A percentile compares a stretch with the other conserved stretches of the same genome.
Evolutionary conservation across 148 eudicot species (phyloP).

Genomic region (Vaccinium vitisidaea): DNA sequence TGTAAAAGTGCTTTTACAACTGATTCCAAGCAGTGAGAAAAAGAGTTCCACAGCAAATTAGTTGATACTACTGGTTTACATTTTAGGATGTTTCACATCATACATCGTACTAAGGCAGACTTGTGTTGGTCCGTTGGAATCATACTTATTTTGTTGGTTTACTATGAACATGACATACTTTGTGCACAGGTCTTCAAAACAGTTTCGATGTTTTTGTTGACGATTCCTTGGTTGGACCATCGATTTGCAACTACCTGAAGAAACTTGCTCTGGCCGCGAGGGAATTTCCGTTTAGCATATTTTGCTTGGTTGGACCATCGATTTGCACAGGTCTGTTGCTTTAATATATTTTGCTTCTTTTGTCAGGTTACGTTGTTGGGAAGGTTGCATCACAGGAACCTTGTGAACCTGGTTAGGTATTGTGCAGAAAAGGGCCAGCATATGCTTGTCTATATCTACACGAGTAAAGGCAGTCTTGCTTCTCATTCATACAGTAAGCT

Average conservation of each 20-base stretch:
- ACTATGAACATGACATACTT: background rate
- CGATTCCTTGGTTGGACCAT: background rate
- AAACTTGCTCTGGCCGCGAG: background rate
- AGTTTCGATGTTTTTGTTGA: background rate
- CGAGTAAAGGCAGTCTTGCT: constrained; percentile 87
- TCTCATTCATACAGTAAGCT: constrained; percentile 85
- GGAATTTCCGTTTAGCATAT: background rate
- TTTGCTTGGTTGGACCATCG: too few species aligned
- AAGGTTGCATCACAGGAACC: constrained; percentile 95
- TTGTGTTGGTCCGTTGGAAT: background rate
- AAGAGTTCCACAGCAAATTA: constrained; percentile 89
- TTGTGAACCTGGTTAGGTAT: constrained; percentile 92
- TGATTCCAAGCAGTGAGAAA: constrained; percentile 91
- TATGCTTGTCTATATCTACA: constrained; percentile 84
- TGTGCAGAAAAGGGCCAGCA: constrained; percentile 90
- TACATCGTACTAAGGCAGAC: background rate
- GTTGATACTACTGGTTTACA: background rate
- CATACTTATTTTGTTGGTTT: background rate
- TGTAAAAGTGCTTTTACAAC: constrained; percentile 81
- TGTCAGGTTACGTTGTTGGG: constrained; percentile 83
- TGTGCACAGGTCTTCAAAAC: background rate
- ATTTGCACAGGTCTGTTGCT: background rate
- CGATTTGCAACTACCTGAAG: background rate
- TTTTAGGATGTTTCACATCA: background rate
- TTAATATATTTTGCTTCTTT: constrained; percentile 12